phyloP scores from a whole-genome alignment of 2,329 filamentous ascomycete genomes.

The Tothia fuscella region DNA sequence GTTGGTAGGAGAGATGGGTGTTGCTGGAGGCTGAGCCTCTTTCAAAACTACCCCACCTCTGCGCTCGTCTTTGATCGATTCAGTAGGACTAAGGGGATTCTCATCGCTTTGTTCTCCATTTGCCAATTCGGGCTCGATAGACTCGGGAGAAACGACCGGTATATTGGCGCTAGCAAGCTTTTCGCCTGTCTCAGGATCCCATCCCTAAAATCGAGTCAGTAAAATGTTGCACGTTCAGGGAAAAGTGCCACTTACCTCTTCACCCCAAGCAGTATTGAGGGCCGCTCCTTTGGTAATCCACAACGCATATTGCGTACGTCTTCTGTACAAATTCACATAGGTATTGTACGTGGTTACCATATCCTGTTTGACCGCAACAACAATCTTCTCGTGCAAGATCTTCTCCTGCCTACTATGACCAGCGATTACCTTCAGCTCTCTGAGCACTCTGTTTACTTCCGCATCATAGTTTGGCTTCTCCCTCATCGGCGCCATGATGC shows the following conservation, averaged over 20 bases:
- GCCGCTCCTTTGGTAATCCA: constrained; percentile 7
- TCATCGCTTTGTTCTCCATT: background rate
- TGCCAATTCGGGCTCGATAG: too few species aligned
- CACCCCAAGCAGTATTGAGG: background rate
- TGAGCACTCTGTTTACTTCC: background rate
- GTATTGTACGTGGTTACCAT: constrained; percentile 1
- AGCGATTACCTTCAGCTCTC: background rate
- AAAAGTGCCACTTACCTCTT: background rate
- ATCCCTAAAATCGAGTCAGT: background rate
- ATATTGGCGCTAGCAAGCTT: too few species aligned
- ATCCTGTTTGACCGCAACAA: background rate
- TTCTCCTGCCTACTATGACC: background rate
- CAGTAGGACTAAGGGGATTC: background rate
- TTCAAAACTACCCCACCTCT: too few species aligned
- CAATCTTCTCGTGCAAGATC: background rate
- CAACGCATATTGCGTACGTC: constrained; percentile 7
- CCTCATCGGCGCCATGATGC: background rate
- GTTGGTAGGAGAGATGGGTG: too few species aligned
- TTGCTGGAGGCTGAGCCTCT: too few species aligned
- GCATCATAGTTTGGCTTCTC: background rate
- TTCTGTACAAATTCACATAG: constrained; percentile 1
- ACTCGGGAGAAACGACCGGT: too few species aligned
- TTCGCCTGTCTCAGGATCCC: too few species aligned
- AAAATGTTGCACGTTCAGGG: background rate
- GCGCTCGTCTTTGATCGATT: constrained; percentile 4